Percentiles rank a stretch among this genome's conserved stretches.
phyloP scores from a whole-genome alignment of 768 basidiomycete genomes.

The Fomitopsis serialis region DNA sequence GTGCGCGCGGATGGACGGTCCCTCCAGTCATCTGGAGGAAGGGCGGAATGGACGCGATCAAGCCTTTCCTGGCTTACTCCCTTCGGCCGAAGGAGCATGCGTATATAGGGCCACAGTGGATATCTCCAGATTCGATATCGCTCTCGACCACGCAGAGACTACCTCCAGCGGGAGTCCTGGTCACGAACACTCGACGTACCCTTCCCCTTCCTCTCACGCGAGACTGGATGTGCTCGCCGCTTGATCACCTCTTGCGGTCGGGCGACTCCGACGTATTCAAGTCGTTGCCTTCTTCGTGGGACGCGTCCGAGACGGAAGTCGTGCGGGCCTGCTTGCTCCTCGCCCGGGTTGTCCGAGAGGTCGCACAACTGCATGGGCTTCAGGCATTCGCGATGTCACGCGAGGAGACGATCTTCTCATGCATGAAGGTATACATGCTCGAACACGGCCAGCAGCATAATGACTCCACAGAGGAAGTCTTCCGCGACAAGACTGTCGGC shows the following conservation, averaged over 20 bases:
- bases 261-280: constrained; percentile 68
- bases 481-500: constrained; percentile 65
- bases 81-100: constrained; percentile 35
- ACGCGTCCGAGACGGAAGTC: constrained; percentile 74
- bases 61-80: constrained; percentile 54
- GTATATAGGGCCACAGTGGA: constrained; percentile 43
- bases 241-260: constrained; percentile 80
- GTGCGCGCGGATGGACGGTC: constrained; percentile 29
- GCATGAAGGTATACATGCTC: constrained; percentile 96
- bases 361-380: constrained; percentile 39
- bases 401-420: constrained; percentile 62
- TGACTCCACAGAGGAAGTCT: constrained; percentile 55
- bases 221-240: constrained; percentile 66
- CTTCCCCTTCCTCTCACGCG: constrained; percentile 40
- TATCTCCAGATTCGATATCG: constrained; percentile 51
- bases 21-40: constrained; percentile 43
- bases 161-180: constrained; percentile 15
- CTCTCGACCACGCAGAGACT: constrained; percentile 50
- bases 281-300: constrained; percentile 64
- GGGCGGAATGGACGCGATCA: constrained; percentile 43
- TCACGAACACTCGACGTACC: constrained; percentile 5
- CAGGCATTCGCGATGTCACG: constrained; percentile 37
- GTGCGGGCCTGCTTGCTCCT: constrained; percentile 65
- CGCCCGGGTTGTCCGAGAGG: constrained; percentile 42
- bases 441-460: constrained; percentile 66